These are phyloP conservation scores for Hymenotorrendiella dingleyae DNA, from an alignment of 2,329 filamentous ascomycete species.

Conservation along the genomic window DNA sequence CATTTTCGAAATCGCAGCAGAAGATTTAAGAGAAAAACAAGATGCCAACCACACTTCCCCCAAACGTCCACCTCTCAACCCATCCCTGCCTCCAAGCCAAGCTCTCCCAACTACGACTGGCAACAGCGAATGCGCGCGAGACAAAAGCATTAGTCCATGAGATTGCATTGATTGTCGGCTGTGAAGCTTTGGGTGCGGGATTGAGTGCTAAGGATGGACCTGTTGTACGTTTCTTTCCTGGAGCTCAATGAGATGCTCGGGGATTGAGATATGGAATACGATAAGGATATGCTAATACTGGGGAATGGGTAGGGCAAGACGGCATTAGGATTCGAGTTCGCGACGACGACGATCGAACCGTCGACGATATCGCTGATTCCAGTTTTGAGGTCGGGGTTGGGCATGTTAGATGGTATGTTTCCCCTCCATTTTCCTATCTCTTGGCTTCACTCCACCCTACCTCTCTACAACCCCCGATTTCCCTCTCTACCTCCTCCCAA, in stretches of 20 bases:
- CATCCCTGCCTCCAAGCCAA: constrained; percentile 87
- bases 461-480: too few relatives aligned
- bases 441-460: too few relatives aligned
- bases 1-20: not conserved
- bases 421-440: too few relatives aligned
- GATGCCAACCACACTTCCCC: constrained; percentile 38
- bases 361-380: constrained; percentile 77
- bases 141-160: constrained; percentile 81
- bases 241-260: too few relatives aligned
- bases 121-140: constrained; percentile 62
- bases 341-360: constrained; percentile 50
- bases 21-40: constrained; percentile 1
- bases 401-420: constrained; percentile 73
- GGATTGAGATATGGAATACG: too few relatives aligned
- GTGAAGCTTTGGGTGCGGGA: constrained; percentile 67
- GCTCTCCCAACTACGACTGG: constrained; percentile 80
- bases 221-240: too few relatives aligned
- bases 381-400: constrained; percentile 85
- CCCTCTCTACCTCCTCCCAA: not conserved
- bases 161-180: constrained; percentile 74
- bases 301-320: constrained; percentile 65
- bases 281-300: too few relatives aligned
- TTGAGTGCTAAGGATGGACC: constrained; percentile 50
- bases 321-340: constrained; percentile 72
- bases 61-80: constrained; percentile 69